Evolutionary conservation across 768 basidiomycete species (phyloP), one percentile per base, ranked within the genome.

Genomic region (Pleurotus eryngii): DNA sequence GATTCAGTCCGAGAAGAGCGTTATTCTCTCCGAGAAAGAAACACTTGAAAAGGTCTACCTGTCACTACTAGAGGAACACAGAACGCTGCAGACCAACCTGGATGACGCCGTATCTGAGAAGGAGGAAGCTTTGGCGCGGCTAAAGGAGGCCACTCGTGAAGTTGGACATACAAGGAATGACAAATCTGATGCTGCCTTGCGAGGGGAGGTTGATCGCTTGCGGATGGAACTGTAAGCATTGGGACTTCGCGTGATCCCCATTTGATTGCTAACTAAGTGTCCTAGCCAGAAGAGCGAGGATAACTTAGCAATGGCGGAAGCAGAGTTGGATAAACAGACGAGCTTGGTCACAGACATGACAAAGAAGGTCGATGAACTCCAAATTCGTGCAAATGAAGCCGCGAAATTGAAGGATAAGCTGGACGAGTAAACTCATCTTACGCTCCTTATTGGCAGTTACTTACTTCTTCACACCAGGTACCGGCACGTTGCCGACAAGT

Each of bases 221-320:
- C 81, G 91, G 43, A 72, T 76, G 3, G 94, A 95, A 59, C 79
- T 98, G 95, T 97, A 74, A 81, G 94, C 81, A 39, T 18, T 50
- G 38, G 35, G 53, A 9, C 48, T 39, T 43, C 59, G 51, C 17
- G 45, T 20, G 54, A 6, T 0, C 30, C 0, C 35, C 1, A 7
- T 55, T 53, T 39, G 42, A 26, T 35, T 62, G 60, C 67, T 59
- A 73, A 68, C 50, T 55, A 61, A 61, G 60, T 56, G 65, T 68
- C 61, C 61, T 72, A 95, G 94, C 63, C 90, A 92, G 75, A 96
- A 92, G 80, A 94, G 91, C 66, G 95, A 97, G 73, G 95, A 98
- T 59, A 90, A 90, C 65, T 79, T 98, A 15, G 87, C 85, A 15
- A 79, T 89, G 67, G 79, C 89, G 2, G 94, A 97, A 67, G 78